These are phyloP conservation scores for Fusarium veterinarium DNA, from an alignment of 2,329 filamentous ascomycete species.

Conservation along the genomic window DNA sequence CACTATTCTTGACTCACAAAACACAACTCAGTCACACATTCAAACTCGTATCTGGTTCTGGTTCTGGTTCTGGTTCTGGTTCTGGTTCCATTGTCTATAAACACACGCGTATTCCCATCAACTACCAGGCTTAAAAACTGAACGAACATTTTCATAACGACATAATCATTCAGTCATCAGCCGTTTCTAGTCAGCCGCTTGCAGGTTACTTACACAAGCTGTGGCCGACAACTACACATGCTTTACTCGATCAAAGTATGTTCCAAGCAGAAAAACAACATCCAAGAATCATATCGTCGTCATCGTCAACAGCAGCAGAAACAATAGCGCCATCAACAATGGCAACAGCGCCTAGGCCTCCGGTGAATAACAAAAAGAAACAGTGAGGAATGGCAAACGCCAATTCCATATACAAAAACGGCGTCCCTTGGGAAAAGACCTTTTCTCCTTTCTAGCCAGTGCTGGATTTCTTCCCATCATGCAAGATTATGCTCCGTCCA, in stretches of 20 bases:
- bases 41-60: not conserved
- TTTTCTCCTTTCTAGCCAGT: constrained; percentile 45
- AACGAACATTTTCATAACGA: constrained; percentile 42
- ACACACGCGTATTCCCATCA: constrained; percentile 13
- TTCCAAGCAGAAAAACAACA: constrained; percentile 40
- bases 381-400: constrained; percentile 37
- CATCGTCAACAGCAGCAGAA: constrained; percentile 26
- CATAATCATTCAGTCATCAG: constrained; percentile 49
- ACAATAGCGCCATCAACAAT: constrained; percentile 20
- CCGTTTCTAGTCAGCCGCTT: constrained; percentile 43
- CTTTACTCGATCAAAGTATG: constrained; percentile 44
- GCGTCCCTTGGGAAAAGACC: constrained; percentile 28
- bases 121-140: constrained; percentile 19
- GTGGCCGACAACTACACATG: constrained; percentile 38
- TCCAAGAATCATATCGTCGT: constrained; percentile 37
- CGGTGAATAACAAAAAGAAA: constrained; percentile 21
- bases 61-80: constrained; percentile 17
- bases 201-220: constrained; percentile 43
- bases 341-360: constrained; percentile 23
- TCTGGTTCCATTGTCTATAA: constrained; percentile 31
- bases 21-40: not conserved
- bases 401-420: constrained; percentile 26
- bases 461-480: constrained; percentile 39
- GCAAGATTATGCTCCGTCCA: constrained; percentile 39
- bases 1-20: constrained; percentile 1